Base-by-base conservation (phyloP, 78 protist species). In the Chrysochromulina parva region DNA sequence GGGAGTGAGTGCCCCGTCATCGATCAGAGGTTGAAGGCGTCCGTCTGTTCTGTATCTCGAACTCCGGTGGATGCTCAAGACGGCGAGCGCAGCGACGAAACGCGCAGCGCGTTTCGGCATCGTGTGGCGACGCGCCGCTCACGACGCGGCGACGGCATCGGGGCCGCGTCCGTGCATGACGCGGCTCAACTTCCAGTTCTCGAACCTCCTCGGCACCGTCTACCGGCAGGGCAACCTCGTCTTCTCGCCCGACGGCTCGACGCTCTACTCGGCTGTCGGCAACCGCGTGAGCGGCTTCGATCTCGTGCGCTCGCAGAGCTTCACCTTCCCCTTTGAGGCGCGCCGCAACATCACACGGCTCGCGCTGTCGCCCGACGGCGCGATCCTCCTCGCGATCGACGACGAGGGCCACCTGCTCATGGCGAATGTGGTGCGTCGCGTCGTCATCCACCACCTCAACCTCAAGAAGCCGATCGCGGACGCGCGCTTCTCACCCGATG, bases 281-380 rank as follows among this genome's bases (percentile, higher is more conserved):
- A 97, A 98, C 69, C 94, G 98, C 59, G 90, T 98, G 52, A 38
- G 96, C 10, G 93, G 94, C n/a, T 98, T 96, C 53, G 98, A 98
- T 59, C 94, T 97, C 38, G 93, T 90, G 53, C 71, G 91, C 82
- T 90, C 28, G n/a, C 80, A 22, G n/a, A 17, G n/a, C 76, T 82
- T 17, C 60, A 96, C 97, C 1, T 67, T 96, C 50, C 97, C 98
- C 16, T 57, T 93, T 65, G 96, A 97, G 91, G 54, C 71, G 47
- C 91, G 92, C n/a, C 6, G 24, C 50, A 92, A 96, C 88, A 90
- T 97, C 38, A 50, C 69, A 17, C 65, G n/a, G 52, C 48, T 98
- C 11, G 97, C 94, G 16, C 53, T 98, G 24, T 95, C 98, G 19
- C 98, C 97, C n/a, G 87, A 93, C 90, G 97, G 94, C 7, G 60